A percentile compares a stretch with the other conserved stretches of the same genome.
Evolutionary conservation across 768 basidiomycete genomes (phyloP).

Genomic region (Mycena chlorophos): DNA sequence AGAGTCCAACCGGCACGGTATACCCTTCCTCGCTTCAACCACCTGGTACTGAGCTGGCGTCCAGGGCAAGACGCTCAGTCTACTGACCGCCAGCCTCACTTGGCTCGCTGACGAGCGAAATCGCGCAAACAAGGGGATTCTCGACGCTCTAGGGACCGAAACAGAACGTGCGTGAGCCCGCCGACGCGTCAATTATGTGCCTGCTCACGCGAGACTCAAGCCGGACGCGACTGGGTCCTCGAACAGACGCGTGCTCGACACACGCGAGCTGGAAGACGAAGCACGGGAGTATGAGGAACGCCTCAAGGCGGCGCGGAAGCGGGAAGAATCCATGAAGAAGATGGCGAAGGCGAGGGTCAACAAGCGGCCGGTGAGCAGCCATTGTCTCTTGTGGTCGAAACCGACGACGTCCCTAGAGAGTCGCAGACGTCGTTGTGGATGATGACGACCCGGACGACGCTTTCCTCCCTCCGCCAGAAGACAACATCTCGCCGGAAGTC

Average conservation of each 20-base stretch:
- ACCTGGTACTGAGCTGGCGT: neutral
- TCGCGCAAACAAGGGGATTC: conserved; percentile 66
- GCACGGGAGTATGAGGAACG: conserved; percentile 65
- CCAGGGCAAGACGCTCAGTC: conserved; percentile 84
- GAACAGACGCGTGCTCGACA: conserved; percentile 67
- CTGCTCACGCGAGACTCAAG: neutral
- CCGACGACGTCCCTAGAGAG: conserved; percentile 14
- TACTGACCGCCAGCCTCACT: conserved; percentile 72
- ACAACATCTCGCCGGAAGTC: conserved; percentile 75
- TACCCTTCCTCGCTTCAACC: conserved; percentile 23
- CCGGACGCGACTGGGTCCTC: conserved; percentile 75
- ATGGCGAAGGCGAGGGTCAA: conserved; percentile 55
- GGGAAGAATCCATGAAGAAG: conserved; percentile 56
- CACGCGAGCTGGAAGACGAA: conserved; percentile 65
- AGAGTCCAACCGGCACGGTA: conserved; percentile 89
- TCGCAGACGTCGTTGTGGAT: conserved; percentile 19
- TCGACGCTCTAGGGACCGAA: conserved; percentile 42
- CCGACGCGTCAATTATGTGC: neutral
- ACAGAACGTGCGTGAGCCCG: conserved; percentile 28
- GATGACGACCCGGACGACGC: conserved; percentile 56
- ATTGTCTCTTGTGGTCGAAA: neutral
- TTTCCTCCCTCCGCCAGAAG: conserved; percentile 64
- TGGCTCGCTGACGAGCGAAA: conserved; percentile 74
- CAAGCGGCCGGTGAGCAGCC: conserved; percentile 56
- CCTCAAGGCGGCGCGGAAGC: conserved; percentile 58